Conservation (phyloP, 495 filamentous ascomycete genomes). For the Evernia prunastri region DNA sequence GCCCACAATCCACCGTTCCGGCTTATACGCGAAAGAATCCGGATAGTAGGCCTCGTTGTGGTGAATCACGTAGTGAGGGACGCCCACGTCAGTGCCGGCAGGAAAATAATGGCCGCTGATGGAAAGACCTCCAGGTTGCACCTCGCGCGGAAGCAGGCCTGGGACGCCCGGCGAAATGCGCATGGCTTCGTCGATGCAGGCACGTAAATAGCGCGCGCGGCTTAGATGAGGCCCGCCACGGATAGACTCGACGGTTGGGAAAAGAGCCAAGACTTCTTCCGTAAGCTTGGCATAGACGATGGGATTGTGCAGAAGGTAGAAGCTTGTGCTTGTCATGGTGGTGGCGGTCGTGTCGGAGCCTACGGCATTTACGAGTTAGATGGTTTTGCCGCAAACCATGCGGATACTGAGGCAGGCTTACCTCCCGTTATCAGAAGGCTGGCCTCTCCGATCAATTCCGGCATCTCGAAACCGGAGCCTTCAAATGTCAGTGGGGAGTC, state of each 20-base stretch:
- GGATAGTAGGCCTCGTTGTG: slow-evolving; percentile 51
- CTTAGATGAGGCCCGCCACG: too few species aligned
- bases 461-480: not conserved
- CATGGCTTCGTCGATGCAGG: slow-evolving; percentile 59
- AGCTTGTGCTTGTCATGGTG: slow-evolving; percentile 52
- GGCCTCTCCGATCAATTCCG: not conserved
- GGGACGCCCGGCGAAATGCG: slow-evolving; percentile 55
- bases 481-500: too few species aligned
- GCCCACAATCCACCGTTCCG: slow-evolving; percentile 48
- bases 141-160: slow-evolving; percentile 50
- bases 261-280: slow-evolving; percentile 51
- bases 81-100: slow-evolving; percentile 46
- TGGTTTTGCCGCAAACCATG: too few species aligned
- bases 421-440: not conserved
- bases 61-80: slow-evolving; percentile 50
- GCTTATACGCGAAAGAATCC: slow-evolving; percentile 42
- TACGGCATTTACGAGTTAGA: not conserved
- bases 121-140: slow-evolving; percentile 47
- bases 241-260: too few species aligned
- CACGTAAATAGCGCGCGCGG: slow-evolving; percentile 56
- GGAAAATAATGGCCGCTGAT: slow-evolving; percentile 50
- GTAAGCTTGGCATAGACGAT: slow-evolving; percentile 37
- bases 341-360: slow-evolving; percentile 56
- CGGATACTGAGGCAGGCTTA: not conserved
- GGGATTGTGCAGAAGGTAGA: slow-evolving; percentile 55